These are phyloP conservation scores for Moricandia arvensis DNA, from an alignment of 345 rosid genomes.

Conservation along the genomic window DNA sequence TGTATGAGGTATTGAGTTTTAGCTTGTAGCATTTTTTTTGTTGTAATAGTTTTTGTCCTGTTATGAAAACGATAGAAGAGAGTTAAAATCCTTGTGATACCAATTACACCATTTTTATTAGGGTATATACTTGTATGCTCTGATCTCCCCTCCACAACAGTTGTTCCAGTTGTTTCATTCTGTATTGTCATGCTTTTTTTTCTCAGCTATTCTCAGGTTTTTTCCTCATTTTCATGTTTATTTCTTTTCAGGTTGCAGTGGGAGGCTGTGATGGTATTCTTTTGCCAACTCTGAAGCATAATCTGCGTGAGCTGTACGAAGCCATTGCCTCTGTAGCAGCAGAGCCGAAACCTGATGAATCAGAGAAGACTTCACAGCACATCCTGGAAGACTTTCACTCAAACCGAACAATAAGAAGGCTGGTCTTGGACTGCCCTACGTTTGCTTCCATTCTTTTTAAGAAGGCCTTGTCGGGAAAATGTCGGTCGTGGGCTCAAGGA, in stretches of 20 bases:
- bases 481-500: conserved; percentile 68
- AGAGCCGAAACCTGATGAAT: conserved; percentile 53
- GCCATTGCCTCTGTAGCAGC: conserved; percentile 68
- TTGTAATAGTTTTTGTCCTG: neutral
- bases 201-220: neutral
- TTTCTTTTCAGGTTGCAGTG: conserved; percentile 52
- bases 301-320: conserved; percentile 58
- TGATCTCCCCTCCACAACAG: conserved; percentile 3
- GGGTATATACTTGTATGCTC: neutral
- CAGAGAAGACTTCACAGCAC: conserved; percentile 42
- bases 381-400: conserved; percentile 82
- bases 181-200: conserved; percentile 5
- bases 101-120: neutral
- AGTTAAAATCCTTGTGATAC: neutral
- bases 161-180: neutral
- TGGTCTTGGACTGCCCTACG: conserved; percentile 59
- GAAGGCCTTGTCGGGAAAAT: conserved; percentile 70
- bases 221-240: neutral
- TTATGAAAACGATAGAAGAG: neutral
- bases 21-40: neutral
- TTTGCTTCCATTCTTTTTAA: conserved; percentile 70
- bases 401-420: conserved; percentile 75
- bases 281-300: conserved; percentile 48
- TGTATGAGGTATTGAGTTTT: conserved; percentile 63
- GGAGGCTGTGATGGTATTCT: conserved; percentile 75